These are phyloP conservation scores for Solanum pinnatisectum DNA, from an alignment of 257 asterid genomes.

Conservation along the genomic window DNA sequence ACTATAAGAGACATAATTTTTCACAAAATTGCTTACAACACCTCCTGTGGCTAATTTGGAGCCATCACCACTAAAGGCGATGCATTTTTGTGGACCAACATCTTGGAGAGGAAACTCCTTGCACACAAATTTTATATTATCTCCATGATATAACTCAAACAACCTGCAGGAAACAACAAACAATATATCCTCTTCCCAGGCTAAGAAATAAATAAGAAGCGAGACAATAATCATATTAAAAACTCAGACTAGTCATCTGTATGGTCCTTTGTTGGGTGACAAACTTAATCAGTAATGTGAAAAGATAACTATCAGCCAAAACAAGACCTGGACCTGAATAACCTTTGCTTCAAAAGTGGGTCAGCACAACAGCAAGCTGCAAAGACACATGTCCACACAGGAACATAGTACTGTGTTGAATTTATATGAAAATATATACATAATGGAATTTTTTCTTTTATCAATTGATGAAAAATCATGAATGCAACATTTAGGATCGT, in stretches of 20 bases:
- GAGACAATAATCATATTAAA: not conserved
- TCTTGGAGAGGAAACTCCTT: conserved; percentile 63
- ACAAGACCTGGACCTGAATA: not conserved
- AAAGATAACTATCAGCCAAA: not conserved
- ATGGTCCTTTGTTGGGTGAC: not conserved
- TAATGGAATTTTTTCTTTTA: not conserved
- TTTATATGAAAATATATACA: not conserved
- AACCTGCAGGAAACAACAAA: conserved; percentile 32
- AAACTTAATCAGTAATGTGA: not conserved
- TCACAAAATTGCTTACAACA: conserved; percentile 46
- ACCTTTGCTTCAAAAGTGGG: not conserved
- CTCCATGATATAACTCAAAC: conserved; percentile 56
- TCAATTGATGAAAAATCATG: not conserved
- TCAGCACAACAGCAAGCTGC: not conserved
- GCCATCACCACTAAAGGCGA: conserved; percentile 83
- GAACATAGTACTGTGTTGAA: not conserved
- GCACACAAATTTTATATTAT: conserved; percentile 29
- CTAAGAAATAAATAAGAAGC: not conserved
- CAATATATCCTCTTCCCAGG: not conserved
- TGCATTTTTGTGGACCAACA: conserved; percentile 66
- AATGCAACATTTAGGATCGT: not conserved
- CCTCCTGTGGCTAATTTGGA: conserved; percentile 89
- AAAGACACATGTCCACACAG: not conserved
- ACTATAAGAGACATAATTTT: not conserved
- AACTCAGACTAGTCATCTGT: not conserved